Conservation (phyloP, 1,284 basidiomycete genomes). For the Amylostereum chailletii region DNA sequence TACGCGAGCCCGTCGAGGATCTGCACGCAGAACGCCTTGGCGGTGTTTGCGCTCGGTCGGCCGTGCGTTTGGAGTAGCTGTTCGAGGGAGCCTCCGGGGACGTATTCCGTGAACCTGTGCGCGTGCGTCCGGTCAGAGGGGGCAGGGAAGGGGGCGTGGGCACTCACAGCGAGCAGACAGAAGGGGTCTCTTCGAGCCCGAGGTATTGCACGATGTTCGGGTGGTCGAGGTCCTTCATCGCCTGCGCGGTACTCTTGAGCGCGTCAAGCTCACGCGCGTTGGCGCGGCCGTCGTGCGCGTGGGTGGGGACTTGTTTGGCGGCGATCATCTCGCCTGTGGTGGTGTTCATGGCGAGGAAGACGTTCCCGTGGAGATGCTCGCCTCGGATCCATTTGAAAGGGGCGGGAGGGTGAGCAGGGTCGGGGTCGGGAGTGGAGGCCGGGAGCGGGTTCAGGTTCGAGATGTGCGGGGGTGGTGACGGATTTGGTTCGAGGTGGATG, state of each 20-base stretch:
- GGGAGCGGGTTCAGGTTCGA: no score
- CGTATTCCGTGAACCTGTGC: conserved; percentile 48
- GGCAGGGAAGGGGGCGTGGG: not conserved
- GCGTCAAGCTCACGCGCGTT: conserved; percentile 50
- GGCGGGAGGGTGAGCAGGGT: no score
- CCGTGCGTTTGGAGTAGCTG: conserved; percentile 59
- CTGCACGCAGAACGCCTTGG: conserved; percentile 65
- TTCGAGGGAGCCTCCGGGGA: conserved; percentile 74
- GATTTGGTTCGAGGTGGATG: no score
- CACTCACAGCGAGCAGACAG: conserved; percentile 51
- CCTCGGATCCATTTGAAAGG: no score
- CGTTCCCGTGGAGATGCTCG: conserved; percentile 14
- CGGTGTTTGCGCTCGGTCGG: conserved; percentile 57
- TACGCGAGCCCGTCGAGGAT: conserved; percentile 72
- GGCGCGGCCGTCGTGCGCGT: conserved; percentile 41
- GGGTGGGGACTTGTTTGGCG: conserved; percentile 75
- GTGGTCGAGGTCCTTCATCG: conserved; percentile 63
- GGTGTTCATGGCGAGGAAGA: conserved; percentile 70
- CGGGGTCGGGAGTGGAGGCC: no score
- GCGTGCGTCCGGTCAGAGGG: conserved; percentile 25
- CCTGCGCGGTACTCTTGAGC: conserved; percentile 56
- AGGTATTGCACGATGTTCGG: conserved; percentile 68
- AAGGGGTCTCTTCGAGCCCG: conserved; percentile 54
- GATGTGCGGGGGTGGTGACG: no score
- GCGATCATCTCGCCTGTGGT: conserved; percentile 75